Evolutionary conservation across 306 rosid species (phyloP).

Genomic region (Gynostemma pentaphyllum): DNA sequence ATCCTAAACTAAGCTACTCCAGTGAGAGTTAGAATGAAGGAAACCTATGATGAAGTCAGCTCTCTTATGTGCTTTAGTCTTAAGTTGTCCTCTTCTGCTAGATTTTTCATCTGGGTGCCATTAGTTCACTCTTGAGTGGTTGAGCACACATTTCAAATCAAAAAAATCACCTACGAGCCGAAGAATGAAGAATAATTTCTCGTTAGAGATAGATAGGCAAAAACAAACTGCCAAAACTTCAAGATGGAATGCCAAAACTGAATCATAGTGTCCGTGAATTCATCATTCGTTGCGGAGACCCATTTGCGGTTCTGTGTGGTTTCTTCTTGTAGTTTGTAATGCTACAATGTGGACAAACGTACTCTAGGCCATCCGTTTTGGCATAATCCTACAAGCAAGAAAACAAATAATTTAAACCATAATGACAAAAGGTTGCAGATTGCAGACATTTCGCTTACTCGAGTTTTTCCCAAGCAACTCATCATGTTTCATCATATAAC

Average conservation of each 20-base stretch:
- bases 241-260: background rate
- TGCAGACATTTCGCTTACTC: background rate
- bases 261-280: conserved; percentile 49
- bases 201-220: background rate
- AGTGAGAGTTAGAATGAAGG: background rate
- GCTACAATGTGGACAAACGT: conserved; percentile 97
- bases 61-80: background rate
- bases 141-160: conserved; percentile 2
- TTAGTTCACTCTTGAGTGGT: background rate
- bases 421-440: background rate
- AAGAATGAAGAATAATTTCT: background rate
- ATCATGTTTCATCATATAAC: too few species aligned
- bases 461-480: background rate
- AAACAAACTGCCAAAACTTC: background rate
- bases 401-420: background rate
- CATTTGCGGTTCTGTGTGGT: conserved; percentile 58
- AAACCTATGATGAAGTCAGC: background rate
- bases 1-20: conserved; percentile 1
- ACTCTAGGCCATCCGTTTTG: conserved; percentile 96
- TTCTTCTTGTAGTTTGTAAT: conserved; percentile 86
- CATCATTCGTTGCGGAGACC: conserved; percentile 58
- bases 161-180: conserved; percentile 1
- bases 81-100: background rate
- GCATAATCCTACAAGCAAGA: conserved; percentile 80
- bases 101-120: background rate